A percentile compares a stretch with the other conserved stretches of the same genome.
Conservation (phyloP, 176 grass and related monocot genomes). For the Musa itinerans region DNA sequence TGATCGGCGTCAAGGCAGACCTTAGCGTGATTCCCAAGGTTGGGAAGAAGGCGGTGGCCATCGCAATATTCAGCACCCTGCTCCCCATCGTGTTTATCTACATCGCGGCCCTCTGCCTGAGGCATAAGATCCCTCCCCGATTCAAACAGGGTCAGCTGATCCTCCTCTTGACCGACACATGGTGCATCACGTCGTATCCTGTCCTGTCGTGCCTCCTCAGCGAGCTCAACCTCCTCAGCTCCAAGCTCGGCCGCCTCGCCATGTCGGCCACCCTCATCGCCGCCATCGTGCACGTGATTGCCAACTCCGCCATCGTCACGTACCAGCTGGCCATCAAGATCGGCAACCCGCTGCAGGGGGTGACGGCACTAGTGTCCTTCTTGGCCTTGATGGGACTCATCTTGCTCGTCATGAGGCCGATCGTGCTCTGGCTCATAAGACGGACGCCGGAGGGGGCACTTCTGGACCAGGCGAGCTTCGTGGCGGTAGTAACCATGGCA, state of each 20-base stretch:
- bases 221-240: conserved; percentile 77
- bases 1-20: conserved; percentile 57
- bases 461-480: conserved; percentile 45
- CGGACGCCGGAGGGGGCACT: conserved; percentile 45
- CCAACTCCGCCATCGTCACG: conserved; percentile 23
- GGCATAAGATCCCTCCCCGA: background rate
- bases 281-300: conserved; percentile 43
- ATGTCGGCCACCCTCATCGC: conserved; percentile 69
- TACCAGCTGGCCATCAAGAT: conserved; percentile 12
- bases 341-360: background rate
- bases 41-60: conserved; percentile 49
- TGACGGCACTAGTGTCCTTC: background rate
- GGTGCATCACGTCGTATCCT: conserved; percentile 67
- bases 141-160: conserved; percentile 17
- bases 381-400: conserved; percentile 36
- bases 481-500: conserved; percentile 39
- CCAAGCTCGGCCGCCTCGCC: conserved; percentile 80
- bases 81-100: conserved; percentile 26
- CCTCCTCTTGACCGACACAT: conserved; percentile 35
- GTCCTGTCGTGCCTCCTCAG: conserved; percentile 56
- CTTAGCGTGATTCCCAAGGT: conserved; percentile 27
- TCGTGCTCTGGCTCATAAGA: conserved; percentile 34
- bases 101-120: background rate
- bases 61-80: conserved; percentile 25
- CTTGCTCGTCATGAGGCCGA: conserved; percentile 31